phyloP scores from a whole-genome alignment of 768 basidiomycete genomes.

The Amanita exitialis region DNA sequence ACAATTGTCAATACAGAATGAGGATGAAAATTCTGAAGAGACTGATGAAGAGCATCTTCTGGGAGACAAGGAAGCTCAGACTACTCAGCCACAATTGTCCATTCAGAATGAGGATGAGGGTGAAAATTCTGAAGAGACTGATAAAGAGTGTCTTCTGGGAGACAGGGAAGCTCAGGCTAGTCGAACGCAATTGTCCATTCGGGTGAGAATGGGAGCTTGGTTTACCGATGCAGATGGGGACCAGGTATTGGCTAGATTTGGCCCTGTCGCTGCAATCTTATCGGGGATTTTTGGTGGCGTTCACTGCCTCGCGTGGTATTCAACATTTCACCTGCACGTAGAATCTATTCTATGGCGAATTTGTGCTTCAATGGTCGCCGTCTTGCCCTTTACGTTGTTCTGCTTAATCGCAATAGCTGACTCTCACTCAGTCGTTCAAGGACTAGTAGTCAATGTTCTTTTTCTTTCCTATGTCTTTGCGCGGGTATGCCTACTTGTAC shows the following conservation, averaged over 20 bases:
- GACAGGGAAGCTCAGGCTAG: too few relatives aligned
- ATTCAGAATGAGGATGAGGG: too few relatives aligned
- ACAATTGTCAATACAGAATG: too few relatives aligned
- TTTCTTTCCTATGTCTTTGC: slow-evolving; percentile 2
- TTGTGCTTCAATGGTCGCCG: slow-evolving; percentile 12
- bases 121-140: neutral
- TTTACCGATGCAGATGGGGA: neutral
- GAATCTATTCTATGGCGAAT: slow-evolving; percentile 17
- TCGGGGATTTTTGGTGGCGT: slow-evolving; percentile 14
- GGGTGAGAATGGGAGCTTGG: too few relatives aligned
- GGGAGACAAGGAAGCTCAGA: too few relatives aligned
- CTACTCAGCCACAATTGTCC: too few relatives aligned
- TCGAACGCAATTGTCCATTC: too few relatives aligned
- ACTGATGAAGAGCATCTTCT: too few relatives aligned
- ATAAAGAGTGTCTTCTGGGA: neutral
- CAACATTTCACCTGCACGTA: slow-evolving; percentile 13
- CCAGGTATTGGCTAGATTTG: neutral
- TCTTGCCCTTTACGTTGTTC: slow-evolving; percentile 1
- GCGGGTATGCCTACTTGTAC: neutral
- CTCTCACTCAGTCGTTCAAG: too few relatives aligned
- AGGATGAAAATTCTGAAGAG: too few relatives aligned
- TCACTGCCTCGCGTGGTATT: slow-evolving; percentile 19
- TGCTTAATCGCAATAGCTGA: too few relatives aligned
- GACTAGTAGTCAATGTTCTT: too few relatives aligned
- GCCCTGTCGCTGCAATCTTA: slow-evolving; percentile 2